phyloP scores from a whole-genome alignment of 768 basidiomycete genomes.

The Auriscalpium orientale region DNA sequence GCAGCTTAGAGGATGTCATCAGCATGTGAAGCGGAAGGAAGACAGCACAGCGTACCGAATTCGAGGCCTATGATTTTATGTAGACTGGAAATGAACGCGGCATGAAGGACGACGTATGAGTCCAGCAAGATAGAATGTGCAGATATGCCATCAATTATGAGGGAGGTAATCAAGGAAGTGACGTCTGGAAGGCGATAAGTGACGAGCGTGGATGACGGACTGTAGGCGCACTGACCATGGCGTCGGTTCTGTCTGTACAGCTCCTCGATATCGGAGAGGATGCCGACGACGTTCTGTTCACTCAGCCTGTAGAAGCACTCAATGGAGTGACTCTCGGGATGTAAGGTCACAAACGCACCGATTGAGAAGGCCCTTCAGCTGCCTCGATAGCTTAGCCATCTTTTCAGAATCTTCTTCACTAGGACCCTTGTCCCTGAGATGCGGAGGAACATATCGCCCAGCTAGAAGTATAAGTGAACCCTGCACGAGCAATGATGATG shows the following conservation, averaged over 20 bases:
- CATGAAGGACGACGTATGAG: constrained; percentile 84
- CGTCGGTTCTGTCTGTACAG: constrained; percentile 70
- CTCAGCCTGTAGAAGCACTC: constrained; percentile 54
- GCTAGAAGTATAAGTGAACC: constrained; percentile 18
- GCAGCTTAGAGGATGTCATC: constrained; percentile 45
- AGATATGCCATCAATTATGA: constrained; percentile 75
- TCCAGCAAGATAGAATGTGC: constrained; percentile 77
- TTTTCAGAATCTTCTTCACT: constrained; percentile 33
- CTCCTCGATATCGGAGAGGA: constrained; percentile 67
- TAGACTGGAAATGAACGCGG: constrained; percentile 74
- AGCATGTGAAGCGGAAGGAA: neutral
- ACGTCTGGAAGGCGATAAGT: constrained; percentile 41
- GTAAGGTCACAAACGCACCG: constrained; percentile 38
- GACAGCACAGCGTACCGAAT: constrained; percentile 55
- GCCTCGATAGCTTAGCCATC: constrained; percentile 54
- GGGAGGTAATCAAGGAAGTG: constrained; percentile 64
- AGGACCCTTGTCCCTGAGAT: constrained; percentile 47
- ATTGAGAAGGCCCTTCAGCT: constrained; percentile 84
- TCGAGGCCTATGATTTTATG: constrained; percentile 80
- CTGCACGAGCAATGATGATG: constrained; percentile 1
- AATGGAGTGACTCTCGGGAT: neutral
- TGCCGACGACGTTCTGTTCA: constrained; percentile 78
- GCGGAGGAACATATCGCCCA: constrained; percentile 73
- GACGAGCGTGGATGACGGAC: neutral
- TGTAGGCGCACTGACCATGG: constrained; percentile 48